These are phyloP conservation scores for Penicillium alfredii DNA, from an alignment of 495 filamentous ascomycete species.

Conservation along the genomic window DNA sequence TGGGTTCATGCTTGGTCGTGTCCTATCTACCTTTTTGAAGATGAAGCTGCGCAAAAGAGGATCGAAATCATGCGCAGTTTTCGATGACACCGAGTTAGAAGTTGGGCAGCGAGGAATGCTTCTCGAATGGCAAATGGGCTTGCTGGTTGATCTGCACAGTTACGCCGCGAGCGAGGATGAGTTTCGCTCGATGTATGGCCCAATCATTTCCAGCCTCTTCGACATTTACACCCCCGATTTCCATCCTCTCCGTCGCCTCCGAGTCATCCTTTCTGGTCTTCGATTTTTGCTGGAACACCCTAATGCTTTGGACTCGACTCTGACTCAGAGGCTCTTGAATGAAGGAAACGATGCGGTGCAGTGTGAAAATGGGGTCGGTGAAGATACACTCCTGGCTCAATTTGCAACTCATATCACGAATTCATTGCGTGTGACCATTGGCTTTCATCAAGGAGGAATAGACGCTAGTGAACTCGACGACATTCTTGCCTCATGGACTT, in stretches of 20 bases:
- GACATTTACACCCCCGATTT: constrained; percentile 30
- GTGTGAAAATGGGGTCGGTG: constrained; percentile 26
- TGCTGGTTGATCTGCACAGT: constrained; percentile 30
- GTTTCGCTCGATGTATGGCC: constrained; percentile 27
- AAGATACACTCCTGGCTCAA: constrained; percentile 49
- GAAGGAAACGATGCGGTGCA: constrained; percentile 33
- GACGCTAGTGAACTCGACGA: constrained; percentile 42
- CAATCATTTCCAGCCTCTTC: constrained; percentile 33
- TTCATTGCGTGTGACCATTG: constrained; percentile 45
- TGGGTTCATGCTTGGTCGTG: constrained; percentile 42
- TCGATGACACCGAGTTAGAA: constrained; percentile 37
- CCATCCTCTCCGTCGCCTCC: constrained; percentile 43
- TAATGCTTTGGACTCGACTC: constrained; percentile 21
- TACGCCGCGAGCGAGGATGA: constrained; percentile 24
- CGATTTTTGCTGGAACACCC: constrained; percentile 37
- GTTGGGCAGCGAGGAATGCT: constrained; percentile 38
- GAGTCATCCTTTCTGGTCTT: constrained; percentile 38
- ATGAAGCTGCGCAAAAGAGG: constrained; percentile 33
- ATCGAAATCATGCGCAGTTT: constrained; percentile 23
- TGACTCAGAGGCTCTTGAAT: constrained; percentile 26
- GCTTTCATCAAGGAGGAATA: constrained; percentile 48
- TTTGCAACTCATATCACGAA: constrained; percentile 56
- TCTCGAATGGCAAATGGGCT: constrained; percentile 51
- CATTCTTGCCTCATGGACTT: constrained; percentile 35
- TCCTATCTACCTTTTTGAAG: constrained; percentile 42